Evolutionary conservation across 345 rosid species (phyloP), one percentile per base, ranked within the genome.

Genomic region (Pistacia vera): DNA sequence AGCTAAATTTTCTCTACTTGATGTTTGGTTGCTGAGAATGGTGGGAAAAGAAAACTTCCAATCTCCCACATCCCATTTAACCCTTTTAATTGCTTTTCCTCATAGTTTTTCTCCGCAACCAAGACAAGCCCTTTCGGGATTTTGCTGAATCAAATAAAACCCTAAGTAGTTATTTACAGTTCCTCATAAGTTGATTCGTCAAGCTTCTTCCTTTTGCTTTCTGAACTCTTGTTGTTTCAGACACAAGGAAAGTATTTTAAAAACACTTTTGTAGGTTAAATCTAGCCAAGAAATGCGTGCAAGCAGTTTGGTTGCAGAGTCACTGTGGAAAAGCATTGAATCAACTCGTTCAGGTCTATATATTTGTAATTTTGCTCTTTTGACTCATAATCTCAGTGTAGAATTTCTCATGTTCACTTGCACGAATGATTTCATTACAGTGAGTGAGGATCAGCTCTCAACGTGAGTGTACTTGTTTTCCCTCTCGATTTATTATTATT

Each of bases 381-480:
- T 55, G 44, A 12, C 51, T 17, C 25, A 20, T 25, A 64, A 5
- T 0, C 44, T 41, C 7, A 58, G 8, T 59, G 30, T 12, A 44
- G 1, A 35, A 14, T 57, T 17, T 18, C 38, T 38, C 25, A 25
- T 9, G 48, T 41, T 74, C 10, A n/a, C 41, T 60, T 28, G 46
- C 63, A 65, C 36, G 17, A 25, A 41, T 61, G 60, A 11, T 11
- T 61, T 67, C 54, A 60, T 70, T 17, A 71, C 90, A 90, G 97
- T 91, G 49, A 90, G 88, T 5, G 93, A 89, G 68, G 97, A 94
- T 68, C 97, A 92, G 77, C 86, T 94, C 62, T 88, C 97, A 38
- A 73, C 88, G 98, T 92, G 58, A 83, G 97, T 81, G 49, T 65
- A 56, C 59, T 30, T 20, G 7, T 7, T 54, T 64, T 63, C 49